Base-by-base conservation (phyloP, 805 yeast species). In the Kregervanrija delftensis region DNA sequence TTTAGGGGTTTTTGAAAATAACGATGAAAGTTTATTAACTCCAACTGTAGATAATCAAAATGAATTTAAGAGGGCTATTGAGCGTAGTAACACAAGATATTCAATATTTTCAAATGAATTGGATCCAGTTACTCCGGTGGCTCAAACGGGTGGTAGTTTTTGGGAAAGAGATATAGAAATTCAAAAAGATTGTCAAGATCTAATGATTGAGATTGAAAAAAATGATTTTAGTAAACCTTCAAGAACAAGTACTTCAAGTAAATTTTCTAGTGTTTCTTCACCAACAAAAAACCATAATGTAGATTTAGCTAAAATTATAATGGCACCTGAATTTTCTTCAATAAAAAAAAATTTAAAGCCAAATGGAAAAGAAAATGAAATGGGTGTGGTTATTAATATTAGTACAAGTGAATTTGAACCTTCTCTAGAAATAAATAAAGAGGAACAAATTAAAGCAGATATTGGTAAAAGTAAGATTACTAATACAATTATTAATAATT, bases 261-360 rank as follows among this genome's bases (percentile, higher is more conserved):
- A 14, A 33, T 13, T 33, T 14, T 33, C 14, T 14, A 33, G 35
- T 33, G 35, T 11, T 13, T 14, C 15, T 33, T 12, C 31, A 10
- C 13, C 42, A 16, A 22, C 35, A 8, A n/a, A 38, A 17, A 37
- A 15, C 15, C 28, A 40, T 16, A 48, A 43, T 12, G 33, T 48
- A 8, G 45, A 47, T 15, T 35, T 52, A n/a, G 56, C 53, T 8
- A 55, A 56, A 35, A 41, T 55, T n/a, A 47, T 48, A 6, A 42
- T 61, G 12, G 48, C 54, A 5, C 64, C 66, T 1, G 64, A 61
- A 36, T 45, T 43, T 22, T 50, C 60, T 2, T 53, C 54, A n/a
- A 46, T 60, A 30, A 41, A 47, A 5, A 41, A 55, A 4, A 48
- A 16, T 35, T 37, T 13, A 13, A 39, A n/a, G 34, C 51, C 13